Base-by-base conservation (phyloP, 2,329 filamentous ascomycete genomes). In the Aspergillus amoenus region DNA sequence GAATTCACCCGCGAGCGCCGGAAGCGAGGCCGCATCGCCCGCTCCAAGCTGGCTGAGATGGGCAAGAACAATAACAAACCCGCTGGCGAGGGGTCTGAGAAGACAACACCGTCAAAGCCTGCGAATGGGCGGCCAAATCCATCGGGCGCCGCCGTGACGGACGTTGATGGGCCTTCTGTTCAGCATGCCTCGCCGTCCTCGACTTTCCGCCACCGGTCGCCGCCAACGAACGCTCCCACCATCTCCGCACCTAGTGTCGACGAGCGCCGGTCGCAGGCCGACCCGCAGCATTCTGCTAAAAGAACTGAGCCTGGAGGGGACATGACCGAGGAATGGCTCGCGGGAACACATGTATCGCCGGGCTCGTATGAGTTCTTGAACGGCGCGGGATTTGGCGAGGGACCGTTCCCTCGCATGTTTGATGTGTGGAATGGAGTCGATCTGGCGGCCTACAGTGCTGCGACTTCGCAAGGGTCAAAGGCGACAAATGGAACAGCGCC, bases 1-100 rank as follows among this genome's bases (percentile, higher is more conserved):
- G 91, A 96, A 76, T 96, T 96, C 74, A 88, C 92, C 56, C 88
- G 93, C 47, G 91, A 95, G 75, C 86, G 91, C 63, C 96, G 96
- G 79, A 97, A 97, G 82, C 84, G 93, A 73, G 93, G 93, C 58
- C 96, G 96, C 70, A 92, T 91, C 37, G 71, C 73, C 13, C 71
- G 72, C 17, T 94, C 91, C 1, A 84, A 90, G 61, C 93, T 93
- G 74, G 89, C 93, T 17, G 66, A 62, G 17, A 49, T 48, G 40
- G 12, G 52, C 61, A 12, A 60, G 54, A 17, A 45, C 5, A 21
- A 21, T 21, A 21, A 21, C 21, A 34, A 57, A 5, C 13, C 43
- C 4, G 27, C 7, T 34, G 41, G 21, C 13, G 24, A 53, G 7
- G 42, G 15, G 12, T 43, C 52, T 9, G 58, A 56, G 32, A 56